These are phyloP conservation scores for Nothomitra cinnamomea DNA, from an alignment of 2,329 filamentous ascomycete genomes.

Conservation along the genomic window DNA sequence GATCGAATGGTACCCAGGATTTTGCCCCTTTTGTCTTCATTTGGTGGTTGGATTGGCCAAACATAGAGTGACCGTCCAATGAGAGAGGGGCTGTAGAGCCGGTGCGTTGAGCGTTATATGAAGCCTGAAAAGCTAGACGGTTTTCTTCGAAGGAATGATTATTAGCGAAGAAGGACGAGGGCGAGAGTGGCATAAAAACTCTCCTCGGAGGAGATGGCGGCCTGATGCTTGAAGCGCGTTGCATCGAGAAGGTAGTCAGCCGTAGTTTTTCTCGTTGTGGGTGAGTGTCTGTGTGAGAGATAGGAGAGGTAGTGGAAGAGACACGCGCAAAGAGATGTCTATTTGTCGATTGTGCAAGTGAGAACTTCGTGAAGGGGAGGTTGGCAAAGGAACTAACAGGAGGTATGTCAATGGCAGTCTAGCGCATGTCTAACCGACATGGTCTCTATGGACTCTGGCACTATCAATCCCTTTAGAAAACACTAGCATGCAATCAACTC, in stretches of 20 bases:
- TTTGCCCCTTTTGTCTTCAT: not conserved
- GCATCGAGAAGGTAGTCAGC: not conserved
- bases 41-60: not conserved
- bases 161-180: not conserved
- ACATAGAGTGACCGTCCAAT: not conserved
- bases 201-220: not conserved
- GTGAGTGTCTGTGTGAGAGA: no score
- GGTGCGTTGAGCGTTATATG: not conserved
- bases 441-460: no score
- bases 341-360: no score
- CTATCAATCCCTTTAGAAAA: no score
- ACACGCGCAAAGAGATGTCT: no score
- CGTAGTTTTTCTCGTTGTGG: no score
- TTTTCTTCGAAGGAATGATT: not conserved
- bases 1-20: not conserved
- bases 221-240: not conserved
- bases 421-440: no score
- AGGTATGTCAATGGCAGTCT: no score
- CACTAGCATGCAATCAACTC: no score
- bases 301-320: no score
- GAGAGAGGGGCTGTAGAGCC: not conserved
- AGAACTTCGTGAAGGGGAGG: no score
- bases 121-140: not conserved
- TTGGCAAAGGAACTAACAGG: no score
- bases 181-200: not conserved